Evolutionary conservation across 1,284 basidiomycete genomes (phyloP).

Genomic region (Ganoderma leucocontextum): DNA sequence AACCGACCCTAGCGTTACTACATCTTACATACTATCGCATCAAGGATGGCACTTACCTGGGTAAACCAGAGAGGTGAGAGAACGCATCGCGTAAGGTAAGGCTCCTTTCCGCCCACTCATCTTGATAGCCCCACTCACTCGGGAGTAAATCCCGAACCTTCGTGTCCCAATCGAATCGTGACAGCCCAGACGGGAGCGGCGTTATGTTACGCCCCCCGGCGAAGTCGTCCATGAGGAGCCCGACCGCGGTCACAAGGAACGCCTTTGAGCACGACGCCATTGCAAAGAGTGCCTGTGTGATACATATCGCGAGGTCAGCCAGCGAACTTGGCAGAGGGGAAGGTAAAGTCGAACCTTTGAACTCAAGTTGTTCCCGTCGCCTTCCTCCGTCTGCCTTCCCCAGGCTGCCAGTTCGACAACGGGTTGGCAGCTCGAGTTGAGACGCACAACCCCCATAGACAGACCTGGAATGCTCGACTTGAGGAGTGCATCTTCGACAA

Average conservation of each 20-base stretch:
- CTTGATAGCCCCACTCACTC: slow-evolving; percentile 48
- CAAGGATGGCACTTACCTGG: slow-evolving; percentile 31
- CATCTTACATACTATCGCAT: not conserved
- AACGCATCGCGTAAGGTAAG: slow-evolving; percentile 49
- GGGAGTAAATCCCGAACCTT: slow-evolving; percentile 51
- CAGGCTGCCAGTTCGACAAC: slow-evolving; percentile 37
- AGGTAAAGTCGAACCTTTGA: slow-evolving; percentile 37
- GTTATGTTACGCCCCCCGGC: slow-evolving; percentile 34
- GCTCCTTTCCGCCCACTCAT: slow-evolving; percentile 46
- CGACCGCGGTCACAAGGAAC: slow-evolving; percentile 49
- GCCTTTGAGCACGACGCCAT: slow-evolving; percentile 57
- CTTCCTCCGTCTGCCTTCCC: slow-evolving; percentile 42
- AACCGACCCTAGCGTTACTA: not conserved
- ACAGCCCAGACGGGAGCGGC: slow-evolving; percentile 26
- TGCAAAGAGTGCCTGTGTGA: slow-evolving; percentile 44
- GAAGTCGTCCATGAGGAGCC: slow-evolving; percentile 41
- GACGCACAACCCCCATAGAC: slow-evolving; percentile 36
- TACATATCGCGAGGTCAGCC: slow-evolving; percentile 24
- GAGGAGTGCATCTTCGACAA: slow-evolving; percentile 31
- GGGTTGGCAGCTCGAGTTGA: slow-evolving; percentile 17
- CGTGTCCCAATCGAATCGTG: slow-evolving; percentile 40
- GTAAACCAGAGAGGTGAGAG: slow-evolving; percentile 36
- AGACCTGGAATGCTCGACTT: slow-evolving; percentile 36
- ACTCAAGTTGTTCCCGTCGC: slow-evolving; percentile 41
- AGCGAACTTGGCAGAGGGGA: not conserved